Conservation (phyloP, 345 rosid species). For the Dimocarpus longan region DNA sequence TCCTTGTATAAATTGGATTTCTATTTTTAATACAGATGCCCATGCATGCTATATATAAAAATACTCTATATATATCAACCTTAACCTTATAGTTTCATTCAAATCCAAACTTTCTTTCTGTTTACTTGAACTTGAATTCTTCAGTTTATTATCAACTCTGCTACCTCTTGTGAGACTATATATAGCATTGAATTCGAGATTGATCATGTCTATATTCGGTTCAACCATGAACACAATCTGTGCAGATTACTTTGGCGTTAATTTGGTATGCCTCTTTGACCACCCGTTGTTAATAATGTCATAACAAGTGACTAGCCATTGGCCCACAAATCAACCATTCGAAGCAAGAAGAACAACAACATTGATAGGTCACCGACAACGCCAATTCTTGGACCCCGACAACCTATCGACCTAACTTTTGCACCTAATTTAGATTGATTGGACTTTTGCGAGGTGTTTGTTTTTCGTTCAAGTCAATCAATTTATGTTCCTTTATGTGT, state of each 20-base stretch:
- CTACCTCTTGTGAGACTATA: neutral
- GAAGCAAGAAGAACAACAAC: neutral
- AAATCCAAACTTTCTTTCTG: neutral
- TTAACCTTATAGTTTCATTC: neutral
- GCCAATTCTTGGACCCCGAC: neutral
- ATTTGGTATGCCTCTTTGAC: constrained; percentile 10
- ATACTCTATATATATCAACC: neutral
- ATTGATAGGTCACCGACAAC: neutral
- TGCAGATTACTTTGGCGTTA: constrained; percentile 3
- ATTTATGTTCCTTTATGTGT: neutral
- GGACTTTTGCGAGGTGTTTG: neutral
- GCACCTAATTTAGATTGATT: neutral
- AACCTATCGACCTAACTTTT: neutral
- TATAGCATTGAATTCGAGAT: neutral
- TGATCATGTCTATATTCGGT: constrained; percentile 10
- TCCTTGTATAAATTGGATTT: neutral
- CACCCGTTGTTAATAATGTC: neutral
- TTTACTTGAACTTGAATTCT: neutral
- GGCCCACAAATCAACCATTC: neutral
- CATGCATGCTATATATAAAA: neutral
- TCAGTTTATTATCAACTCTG: neutral
- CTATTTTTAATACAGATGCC: neutral
- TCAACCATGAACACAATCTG: neutral
- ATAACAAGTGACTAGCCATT: too few relatives aligned
- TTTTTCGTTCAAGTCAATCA: neutral